phyloP scores from a whole-genome alignment of 1,284 basidiomycete species.

The Amylostereum areolatum region DNA sequence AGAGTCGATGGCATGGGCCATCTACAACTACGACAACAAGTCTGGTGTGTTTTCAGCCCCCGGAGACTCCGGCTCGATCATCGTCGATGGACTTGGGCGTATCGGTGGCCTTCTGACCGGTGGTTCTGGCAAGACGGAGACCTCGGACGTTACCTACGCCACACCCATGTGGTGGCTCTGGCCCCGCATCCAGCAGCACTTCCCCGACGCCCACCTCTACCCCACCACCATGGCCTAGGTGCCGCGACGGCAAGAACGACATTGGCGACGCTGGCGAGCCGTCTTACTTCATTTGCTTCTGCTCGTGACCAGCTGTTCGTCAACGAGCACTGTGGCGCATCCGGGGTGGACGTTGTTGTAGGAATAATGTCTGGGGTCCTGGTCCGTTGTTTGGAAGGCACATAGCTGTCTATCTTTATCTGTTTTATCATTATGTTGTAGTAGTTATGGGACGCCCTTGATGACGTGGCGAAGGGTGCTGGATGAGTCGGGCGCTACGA shows the following conservation, averaged over 20 bases:
- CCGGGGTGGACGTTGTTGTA: too few relatives aligned
- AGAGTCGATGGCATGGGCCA: constrained; percentile 25
- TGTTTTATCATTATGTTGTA: too few relatives aligned
- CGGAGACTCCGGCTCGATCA: constrained; percentile 29
- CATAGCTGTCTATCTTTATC: too few relatives aligned
- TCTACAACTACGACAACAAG: constrained; percentile 19
- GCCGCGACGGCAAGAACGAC: constrained; percentile 4
- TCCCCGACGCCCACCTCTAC: constrained; percentile 14
- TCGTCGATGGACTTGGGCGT: constrained; percentile 22
- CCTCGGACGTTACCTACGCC: constrained; percentile 21
- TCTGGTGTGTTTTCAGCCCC: constrained; percentile 23
- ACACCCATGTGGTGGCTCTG: constrained; percentile 25
- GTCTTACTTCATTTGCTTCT: neutral
- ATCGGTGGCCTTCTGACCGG: constrained; percentile 27
- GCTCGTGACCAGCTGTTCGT: too few relatives aligned
- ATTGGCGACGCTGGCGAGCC: neutral
- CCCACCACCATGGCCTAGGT: constrained; percentile 7
- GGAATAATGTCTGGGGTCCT: too few relatives aligned
- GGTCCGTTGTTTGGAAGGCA: too few relatives aligned
- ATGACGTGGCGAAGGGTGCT: too few relatives aligned
- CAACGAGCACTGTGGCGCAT: too few relatives aligned
- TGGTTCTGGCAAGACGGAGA: constrained; percentile 18
- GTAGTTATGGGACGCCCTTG: too few relatives aligned
- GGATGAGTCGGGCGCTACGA: too few relatives aligned
- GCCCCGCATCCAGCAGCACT: constrained; percentile 18